Conservation (phyloP, 2,329 filamentous ascomycete genomes). For the Colletotrichum sp. region DNA sequence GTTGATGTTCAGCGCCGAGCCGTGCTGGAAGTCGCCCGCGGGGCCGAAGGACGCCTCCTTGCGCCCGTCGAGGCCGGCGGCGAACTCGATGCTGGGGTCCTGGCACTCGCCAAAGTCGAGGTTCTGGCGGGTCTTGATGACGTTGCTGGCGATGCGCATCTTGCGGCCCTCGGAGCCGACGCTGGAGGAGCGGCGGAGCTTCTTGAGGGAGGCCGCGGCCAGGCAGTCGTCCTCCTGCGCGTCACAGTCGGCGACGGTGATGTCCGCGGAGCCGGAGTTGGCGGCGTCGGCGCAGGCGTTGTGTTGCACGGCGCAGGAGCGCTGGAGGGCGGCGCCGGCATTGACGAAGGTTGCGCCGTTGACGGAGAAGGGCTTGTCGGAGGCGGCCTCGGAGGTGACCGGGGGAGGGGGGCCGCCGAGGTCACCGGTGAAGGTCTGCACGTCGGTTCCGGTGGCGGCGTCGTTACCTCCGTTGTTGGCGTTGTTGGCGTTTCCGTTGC, state of each 20-base stretch:
- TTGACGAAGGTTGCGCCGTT: conserved; percentile 61
- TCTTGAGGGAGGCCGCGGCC: conserved; percentile 21
- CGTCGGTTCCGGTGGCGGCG: conserved; percentile 31
- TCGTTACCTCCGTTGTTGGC: background rate
- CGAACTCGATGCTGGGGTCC: conserved; percentile 54
- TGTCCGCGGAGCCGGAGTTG: conserved; percentile 44
- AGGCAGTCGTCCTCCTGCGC: conserved; percentile 45
- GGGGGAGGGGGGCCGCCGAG: conserved; percentile 47
- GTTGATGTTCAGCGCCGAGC: conserved; percentile 43
- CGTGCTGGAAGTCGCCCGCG: conserved; percentile 53
- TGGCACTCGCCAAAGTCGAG: conserved; percentile 50
- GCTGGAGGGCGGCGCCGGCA: conserved; percentile 48
- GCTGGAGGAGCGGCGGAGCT: conserved; percentile 15
- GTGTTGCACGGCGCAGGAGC: conserved; percentile 55
- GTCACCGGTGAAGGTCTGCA: conserved; percentile 50
- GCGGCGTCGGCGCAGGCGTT: conserved; percentile 54
- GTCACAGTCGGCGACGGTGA: conserved; percentile 45
- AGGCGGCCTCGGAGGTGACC: conserved; percentile 37
- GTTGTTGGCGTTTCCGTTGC: background rate
- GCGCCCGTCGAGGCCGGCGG: conserved; percentile 51
- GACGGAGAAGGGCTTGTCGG: conserved; percentile 51
- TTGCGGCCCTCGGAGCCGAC: conserved; percentile 1
- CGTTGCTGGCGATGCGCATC: conserved; percentile 22
- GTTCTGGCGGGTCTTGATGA: conserved; percentile 7
- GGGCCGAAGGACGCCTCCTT: conserved; percentile 46